Conservation (phyloP, 257 asterid genomes). For the Buddleja alternifolia region DNA sequence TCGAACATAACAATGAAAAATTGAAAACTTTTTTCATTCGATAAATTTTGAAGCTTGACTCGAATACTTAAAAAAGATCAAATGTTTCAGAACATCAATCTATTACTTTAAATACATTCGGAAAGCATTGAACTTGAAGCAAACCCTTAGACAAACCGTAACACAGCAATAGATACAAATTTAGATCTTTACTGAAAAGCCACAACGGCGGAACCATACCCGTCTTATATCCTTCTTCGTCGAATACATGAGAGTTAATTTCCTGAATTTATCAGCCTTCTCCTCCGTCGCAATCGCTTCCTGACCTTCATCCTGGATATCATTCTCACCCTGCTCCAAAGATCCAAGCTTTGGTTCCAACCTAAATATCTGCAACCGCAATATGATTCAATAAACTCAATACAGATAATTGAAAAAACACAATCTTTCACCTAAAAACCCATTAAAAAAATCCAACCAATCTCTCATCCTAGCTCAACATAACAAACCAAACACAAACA, state of each 20-base stretch:
- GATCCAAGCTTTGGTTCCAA: conserved; percentile 47
- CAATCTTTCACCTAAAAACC: background rate
- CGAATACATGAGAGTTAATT: conserved; percentile 31
- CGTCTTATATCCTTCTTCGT: conserved; percentile 39
- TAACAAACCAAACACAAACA: background rate
- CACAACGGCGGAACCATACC: conserved; percentile 28
- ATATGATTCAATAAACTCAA: too few species aligned
- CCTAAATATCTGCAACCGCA: conserved; percentile 49
- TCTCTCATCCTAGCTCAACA: background rate
- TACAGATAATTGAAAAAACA: background rate
- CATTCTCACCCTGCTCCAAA: conserved; percentile 30
- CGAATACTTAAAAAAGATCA: too few species aligned
- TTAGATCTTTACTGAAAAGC: background rate
- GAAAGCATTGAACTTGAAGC: background rate
- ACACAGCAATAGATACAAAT: background rate
- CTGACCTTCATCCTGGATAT: conserved; percentile 20
- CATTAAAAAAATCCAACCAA: too few species aligned
- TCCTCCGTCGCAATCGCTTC: conserved; percentile 41
- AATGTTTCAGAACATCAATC: background rate
- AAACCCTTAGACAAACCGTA: background rate
- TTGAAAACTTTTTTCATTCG: too few species aligned
- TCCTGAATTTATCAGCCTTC: conserved; percentile 28
- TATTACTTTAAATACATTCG: background rate
- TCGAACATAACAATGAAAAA: too few species aligned
- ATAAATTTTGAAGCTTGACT: too few species aligned